phyloP scores from a whole-genome alignment of 768 basidiomycete species.

The Mycena filopes region DNA sequence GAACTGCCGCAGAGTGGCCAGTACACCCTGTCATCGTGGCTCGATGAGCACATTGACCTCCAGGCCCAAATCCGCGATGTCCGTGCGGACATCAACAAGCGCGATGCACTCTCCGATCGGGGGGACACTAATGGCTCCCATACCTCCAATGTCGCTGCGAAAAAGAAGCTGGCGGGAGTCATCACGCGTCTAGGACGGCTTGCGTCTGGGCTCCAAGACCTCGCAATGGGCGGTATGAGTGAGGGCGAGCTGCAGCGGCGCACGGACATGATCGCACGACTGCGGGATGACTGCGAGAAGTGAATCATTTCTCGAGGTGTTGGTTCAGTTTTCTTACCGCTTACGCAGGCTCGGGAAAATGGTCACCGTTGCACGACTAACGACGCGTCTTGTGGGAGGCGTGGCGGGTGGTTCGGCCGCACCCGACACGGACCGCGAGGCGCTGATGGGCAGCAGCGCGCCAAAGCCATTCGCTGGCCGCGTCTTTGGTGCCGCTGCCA shows the following conservation, averaged over 20 bases:
- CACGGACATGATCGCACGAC: constrained; percentile 86
- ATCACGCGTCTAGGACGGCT: constrained; percentile 80
- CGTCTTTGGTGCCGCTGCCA: constrained; percentile 77
- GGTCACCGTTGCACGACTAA: constrained; percentile 78
- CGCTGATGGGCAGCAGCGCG: constrained; percentile 62
- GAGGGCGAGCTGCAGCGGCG: constrained; percentile 93
- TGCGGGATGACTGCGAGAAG: constrained; percentile 93
- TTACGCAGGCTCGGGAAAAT: constrained; percentile 69
- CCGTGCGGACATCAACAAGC: constrained; percentile 87
- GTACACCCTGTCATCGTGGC: constrained; percentile 86
- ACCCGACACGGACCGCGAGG: constrained; percentile 70
- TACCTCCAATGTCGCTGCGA: constrained; percentile 84
- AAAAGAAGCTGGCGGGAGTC: constrained; percentile 82
- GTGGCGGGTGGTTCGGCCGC: constrained; percentile 40
- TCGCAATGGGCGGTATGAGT: constrained; percentile 78
- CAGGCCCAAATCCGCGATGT: constrained; percentile 82
- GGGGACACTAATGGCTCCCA: constrained; percentile 82
- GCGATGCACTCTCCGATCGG: constrained; percentile 83
- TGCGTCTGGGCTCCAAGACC: constrained; percentile 71
- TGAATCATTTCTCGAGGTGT: background rate
- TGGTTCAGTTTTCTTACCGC: background rate
- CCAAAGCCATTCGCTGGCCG: constrained; percentile 64
- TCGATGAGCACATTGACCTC: constrained; percentile 87
- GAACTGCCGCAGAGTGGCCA: constrained; percentile 45
- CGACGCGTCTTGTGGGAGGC: constrained; percentile 47